Evolutionary conservation across 2,329 filamentous ascomycete species (phyloP).

Genomic region (Colletotrichum agaves): DNA sequence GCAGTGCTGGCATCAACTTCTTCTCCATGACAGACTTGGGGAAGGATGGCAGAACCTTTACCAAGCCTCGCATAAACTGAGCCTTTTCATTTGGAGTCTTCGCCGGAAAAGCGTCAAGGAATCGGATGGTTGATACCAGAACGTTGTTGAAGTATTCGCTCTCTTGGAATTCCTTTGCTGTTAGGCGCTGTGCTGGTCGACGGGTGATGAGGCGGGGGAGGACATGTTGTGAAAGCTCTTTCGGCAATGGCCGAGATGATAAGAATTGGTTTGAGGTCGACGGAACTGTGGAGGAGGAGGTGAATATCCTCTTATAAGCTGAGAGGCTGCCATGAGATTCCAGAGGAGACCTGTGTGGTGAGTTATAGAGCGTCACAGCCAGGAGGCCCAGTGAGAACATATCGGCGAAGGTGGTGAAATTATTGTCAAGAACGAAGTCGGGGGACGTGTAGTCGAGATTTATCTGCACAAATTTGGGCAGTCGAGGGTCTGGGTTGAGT

Average conservation of each 20-base stretch:
- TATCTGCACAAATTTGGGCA: constrained; percentile 86
- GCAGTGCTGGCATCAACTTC: constrained; percentile 86
- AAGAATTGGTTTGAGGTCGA: constrained; percentile 86
- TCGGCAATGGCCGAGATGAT: constrained; percentile 81
- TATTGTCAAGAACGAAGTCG: constrained; percentile 93
- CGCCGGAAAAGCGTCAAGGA: constrained; percentile 88
- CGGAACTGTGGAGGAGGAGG: constrained; percentile 81
- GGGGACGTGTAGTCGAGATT: constrained; percentile 94
- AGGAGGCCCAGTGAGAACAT: constrained; percentile 94
- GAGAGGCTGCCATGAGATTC: constrained; percentile 84
- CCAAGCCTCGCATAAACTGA: constrained; percentile 89
- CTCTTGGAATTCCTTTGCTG: constrained; percentile 90
- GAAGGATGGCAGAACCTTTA: constrained; percentile 89
- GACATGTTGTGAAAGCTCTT: constrained; percentile 78
- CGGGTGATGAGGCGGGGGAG: constrained; percentile 88
- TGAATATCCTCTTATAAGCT: constrained; percentile 86
- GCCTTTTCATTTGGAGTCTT: constrained; percentile 93
- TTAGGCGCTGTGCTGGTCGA: constrained; percentile 86
- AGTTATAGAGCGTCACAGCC: constrained; percentile 91
- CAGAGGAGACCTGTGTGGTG: constrained; percentile 88
- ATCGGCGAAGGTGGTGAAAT: constrained; percentile 84
- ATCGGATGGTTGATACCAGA: constrained; percentile 94
- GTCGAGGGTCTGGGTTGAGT: constrained; percentile 83
- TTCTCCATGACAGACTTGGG: constrained; percentile 94
- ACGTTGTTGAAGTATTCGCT: constrained; percentile 98